Conservation (phyloP, 768 basidiomycete genomes). For the Pulveroboletus ravenelii region DNA sequence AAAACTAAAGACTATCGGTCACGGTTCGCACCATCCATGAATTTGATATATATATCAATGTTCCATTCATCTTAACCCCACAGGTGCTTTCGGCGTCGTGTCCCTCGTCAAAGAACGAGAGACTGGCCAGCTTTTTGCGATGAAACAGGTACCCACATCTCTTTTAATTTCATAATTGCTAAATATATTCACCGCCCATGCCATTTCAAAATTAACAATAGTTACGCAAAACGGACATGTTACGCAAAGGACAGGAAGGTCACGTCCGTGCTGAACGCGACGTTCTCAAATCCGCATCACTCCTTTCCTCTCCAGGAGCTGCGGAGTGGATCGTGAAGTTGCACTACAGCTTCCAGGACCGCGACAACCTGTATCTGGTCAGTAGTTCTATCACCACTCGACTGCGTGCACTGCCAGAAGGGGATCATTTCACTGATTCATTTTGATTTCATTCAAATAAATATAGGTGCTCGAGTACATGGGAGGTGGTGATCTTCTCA, state of each 20-base stretch:
- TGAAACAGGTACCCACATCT: conserved; percentile 77
- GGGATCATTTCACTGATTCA: conserved; percentile 40
- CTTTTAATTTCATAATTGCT: conserved; percentile 25
- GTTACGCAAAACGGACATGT: conserved; percentile 88
- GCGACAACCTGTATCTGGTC: conserved; percentile 92
- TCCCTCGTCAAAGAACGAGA: conserved; percentile 82
- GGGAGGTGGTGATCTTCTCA: conserved; percentile 95
- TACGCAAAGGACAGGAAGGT: conserved; percentile 94
- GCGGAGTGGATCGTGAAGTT: conserved; percentile 94
- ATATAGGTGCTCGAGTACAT: conserved; percentile 86
- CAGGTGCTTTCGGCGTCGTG: conserved; percentile 95
- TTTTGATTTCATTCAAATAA: conserved; percentile 50
- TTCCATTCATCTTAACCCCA: conserved; percentile 26
- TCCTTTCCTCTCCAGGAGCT: conserved; percentile 65
- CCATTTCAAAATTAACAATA: conserved; percentile 32
- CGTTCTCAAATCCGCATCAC: conserved; percentile 84
- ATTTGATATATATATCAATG: conserved; percentile 23
- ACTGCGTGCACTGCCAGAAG: conserved; percentile 16
- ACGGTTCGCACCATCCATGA: conserved; percentile 51
- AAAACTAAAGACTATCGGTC: conserved; percentile 90
- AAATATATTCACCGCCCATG: conserved; percentile 24
- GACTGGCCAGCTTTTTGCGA: conserved; percentile 80
- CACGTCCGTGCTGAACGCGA: conserved; percentile 96
- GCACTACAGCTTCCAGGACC: conserved; percentile 92
- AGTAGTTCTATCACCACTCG: conserved; percentile 37